These are phyloP conservation scores for Quillaja saponaria DNA, from an alignment of 306 rosid species.

Conservation along the genomic window DNA sequence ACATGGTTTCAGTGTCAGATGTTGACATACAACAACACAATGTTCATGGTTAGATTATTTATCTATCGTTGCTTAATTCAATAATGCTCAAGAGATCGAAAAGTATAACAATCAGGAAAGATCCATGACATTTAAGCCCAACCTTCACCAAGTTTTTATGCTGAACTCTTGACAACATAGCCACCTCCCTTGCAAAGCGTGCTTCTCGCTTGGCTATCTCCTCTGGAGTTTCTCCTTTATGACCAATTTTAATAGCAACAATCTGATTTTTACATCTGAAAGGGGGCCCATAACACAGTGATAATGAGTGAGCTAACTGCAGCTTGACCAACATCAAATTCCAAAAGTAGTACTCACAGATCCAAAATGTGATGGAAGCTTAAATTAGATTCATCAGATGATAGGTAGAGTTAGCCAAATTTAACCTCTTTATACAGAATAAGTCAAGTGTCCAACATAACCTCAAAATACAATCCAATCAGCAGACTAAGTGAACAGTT, in stretches of 20 bases:
- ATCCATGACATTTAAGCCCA: constrained; percentile 35
- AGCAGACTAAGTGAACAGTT: constrained; percentile 15
- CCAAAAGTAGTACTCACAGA: constrained; percentile 11
- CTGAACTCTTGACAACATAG: constrained; percentile 85
- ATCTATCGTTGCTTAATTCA: constrained; percentile 26
- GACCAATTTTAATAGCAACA: constrained; percentile 83
- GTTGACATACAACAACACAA: constrained; percentile 28
- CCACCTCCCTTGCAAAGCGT: constrained; percentile 88
- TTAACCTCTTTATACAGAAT: constrained; percentile 9
- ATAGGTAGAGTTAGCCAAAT: background rate
- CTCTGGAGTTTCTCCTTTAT: constrained; percentile 75
- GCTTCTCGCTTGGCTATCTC: constrained; percentile 74
- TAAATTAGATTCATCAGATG: constrained; percentile 26
- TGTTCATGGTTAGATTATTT: constrained; percentile 1
- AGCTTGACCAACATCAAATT: constrained; percentile 20
- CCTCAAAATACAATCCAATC: constrained; percentile 15
- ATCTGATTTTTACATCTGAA: constrained; percentile 80
- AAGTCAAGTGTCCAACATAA: constrained; percentile 11
- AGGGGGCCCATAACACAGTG: constrained; percentile 27
- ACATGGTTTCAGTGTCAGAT: constrained; percentile 34
- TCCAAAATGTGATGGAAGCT: constrained; percentile 22
- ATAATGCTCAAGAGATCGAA: constrained; percentile 14
- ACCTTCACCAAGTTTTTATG: constrained; percentile 94
- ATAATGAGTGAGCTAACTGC: constrained; percentile 21
- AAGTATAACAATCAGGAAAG: constrained; percentile 19